A percentile compares a stretch with the other conserved stretches of the same genome.
Conservation (phyloP, 2,329 filamentous ascomycete genomes). For the Diplodia sapinea region DNA sequence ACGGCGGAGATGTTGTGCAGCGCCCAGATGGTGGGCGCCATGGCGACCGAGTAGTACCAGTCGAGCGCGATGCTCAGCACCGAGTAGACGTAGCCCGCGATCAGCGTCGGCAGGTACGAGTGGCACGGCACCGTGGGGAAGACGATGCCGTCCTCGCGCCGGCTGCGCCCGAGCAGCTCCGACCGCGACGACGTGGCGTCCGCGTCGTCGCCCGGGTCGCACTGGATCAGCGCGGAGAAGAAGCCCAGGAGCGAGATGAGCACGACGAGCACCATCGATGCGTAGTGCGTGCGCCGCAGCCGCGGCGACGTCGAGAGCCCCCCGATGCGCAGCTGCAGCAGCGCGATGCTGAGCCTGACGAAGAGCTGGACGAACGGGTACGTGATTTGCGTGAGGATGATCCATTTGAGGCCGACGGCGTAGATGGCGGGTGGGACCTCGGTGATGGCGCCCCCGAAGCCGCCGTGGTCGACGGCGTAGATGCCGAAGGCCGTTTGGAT, state of each 20-base stretch:
- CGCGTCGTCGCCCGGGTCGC: neutral
- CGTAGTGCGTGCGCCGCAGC: constrained; percentile 4
- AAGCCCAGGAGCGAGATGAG: neutral
- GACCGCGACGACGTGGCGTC: neutral
- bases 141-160: too few relatives aligned
- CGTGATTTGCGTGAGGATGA: neutral
- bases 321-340: constrained; percentile 19
- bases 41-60: constrained; percentile 26
- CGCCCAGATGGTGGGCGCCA: constrained; percentile 18
- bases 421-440: neutral
- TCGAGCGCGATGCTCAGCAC: constrained; percentile 6
- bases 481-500: neutral
- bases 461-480: neutral
- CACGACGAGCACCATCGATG: neutral
- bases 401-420: neutral
- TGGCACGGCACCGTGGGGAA: too few relatives aligned
- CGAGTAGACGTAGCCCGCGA: constrained; percentile 8
- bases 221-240: constrained; percentile 8
- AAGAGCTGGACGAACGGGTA: constrained; percentile 2
- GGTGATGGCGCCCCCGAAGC: neutral
- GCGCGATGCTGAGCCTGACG: constrained; percentile 22
- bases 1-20: constrained; percentile 1
- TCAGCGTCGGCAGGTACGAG: neutral
- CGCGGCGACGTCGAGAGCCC: neutral
- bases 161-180: too few relatives aligned